Base-by-base conservation (phyloP, 495 filamentous ascomycete species). In the Penicillium pulvis region DNA sequence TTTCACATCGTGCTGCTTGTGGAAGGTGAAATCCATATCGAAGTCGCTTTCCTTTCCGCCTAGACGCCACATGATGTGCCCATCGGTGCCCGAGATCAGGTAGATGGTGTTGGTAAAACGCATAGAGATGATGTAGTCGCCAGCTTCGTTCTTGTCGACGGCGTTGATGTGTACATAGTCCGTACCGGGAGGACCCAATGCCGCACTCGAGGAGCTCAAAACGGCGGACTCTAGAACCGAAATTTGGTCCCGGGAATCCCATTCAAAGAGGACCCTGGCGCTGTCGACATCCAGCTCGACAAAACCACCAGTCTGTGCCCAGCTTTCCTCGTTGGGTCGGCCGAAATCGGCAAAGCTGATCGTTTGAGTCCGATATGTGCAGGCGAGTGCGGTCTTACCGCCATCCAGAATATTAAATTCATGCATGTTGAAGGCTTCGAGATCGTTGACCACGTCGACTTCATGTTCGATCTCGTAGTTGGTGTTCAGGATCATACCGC, bases 91-190 rank as follows among this genome's bases (percentile, higher is more conserved):
- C 26, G 83, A 83, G 58, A 85, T 79, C 57, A 79, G 69, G 66
- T 82, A 82, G 47, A 87, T 73, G n/a, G 81, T 74, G 60, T 76
- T 78, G 20, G 78, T 78, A 58, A 83, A 77, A 0, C 83, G 80
- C 19, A 75, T 71, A 0, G 83, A 86, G 51, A 87, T 75, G 8
- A 86, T 60, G 56, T 83, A 87, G 64, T 84, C 77, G 12, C 83
- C 83, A 2, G 70, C 66, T 0, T 53, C 55, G 58, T 81, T 78
- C 64, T 82, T 81, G 65, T 85, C 83, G 47, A 86, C 73, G 10
- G 79, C 75, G 67, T 85, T 85, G 63, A 85, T 77, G 57, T 85
- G 83, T 66, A 85, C 81, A 60, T 82, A 85, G 58, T 87, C 82
- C 75, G 75, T 80, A 9, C 64, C 71, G 2, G 63, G 66, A 1